Percentiles rank a stretch among this genome's conserved stretches.
Evolutionary conservation across 208 protist species (phyloP).

Genomic region (Leishmania guyanensis): DNA sequence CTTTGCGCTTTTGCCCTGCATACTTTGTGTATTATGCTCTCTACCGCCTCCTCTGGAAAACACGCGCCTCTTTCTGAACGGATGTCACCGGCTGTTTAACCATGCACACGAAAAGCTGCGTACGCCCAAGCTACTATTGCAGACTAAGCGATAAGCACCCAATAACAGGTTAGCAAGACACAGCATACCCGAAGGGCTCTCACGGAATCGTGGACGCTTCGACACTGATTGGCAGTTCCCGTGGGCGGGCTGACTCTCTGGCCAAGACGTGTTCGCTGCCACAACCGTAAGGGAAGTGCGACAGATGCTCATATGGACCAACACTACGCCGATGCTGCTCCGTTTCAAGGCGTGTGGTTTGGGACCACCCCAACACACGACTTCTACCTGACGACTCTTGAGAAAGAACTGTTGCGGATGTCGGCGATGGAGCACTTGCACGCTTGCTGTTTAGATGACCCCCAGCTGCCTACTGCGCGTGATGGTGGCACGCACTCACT

Average conservation of each 20-base stretch:
- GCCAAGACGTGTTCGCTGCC: too few relatives aligned
- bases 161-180: not conserved
- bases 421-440: conserved; percentile 2
- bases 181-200: not conserved
- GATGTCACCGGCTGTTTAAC: not conserved
- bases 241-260: not conserved
- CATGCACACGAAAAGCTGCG: not conserved
- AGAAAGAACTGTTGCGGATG: conserved; percentile 9
- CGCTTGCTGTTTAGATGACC: not conserved
- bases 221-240: too few relatives aligned
- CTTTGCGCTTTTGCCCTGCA: not conserved
- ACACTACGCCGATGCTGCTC: not conserved
- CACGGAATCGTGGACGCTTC: not conserved
- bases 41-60: not conserved
- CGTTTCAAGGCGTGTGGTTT: not conserved
- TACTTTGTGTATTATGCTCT: not conserved
- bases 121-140: too few relatives aligned
- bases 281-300: too few relatives aligned
- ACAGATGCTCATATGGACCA: not conserved
- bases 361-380: not conserved
- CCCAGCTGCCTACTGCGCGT: not conserved
- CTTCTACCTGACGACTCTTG: conserved; percentile 2
- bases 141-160: not conserved
- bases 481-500: not conserved
- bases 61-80: not conserved